phyloP scores from a whole-genome alignment of 129 eudicot species.

The Flaveria brownii region DNA sequence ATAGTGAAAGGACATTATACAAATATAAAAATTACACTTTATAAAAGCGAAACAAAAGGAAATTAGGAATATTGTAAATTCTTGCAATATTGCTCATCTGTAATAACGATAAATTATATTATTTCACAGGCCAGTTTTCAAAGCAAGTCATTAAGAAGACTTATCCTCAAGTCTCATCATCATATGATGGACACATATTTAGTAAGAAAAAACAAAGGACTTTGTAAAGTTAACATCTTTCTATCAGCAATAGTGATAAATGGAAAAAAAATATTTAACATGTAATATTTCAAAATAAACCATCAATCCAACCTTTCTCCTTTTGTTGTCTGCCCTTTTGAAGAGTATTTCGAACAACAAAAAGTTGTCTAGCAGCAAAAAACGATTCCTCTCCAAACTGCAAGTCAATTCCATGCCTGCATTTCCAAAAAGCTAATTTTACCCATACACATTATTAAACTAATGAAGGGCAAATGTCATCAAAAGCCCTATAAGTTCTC shows the following conservation, averaged over 20 bases:
- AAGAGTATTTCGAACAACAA: slow-evolving; percentile 58
- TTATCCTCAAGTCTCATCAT: not conserved
- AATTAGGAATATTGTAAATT: not conserved
- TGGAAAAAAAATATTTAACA: not conserved
- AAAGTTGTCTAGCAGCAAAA: slow-evolving; percentile 54
- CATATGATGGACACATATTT: not conserved
- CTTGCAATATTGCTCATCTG: not conserved
- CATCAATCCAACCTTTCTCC: slow-evolving; percentile 52
- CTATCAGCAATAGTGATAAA: not conserved
- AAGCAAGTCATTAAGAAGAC: not conserved
- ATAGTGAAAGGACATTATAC: not conserved
- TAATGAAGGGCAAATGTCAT: not conserved
- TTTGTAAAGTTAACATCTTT: not conserved
- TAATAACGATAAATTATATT: not conserved
- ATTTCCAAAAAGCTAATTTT: not conserved
- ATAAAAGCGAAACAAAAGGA: not conserved
- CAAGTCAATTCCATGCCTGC: slow-evolving; percentile 61
- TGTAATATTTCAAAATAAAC: not conserved
- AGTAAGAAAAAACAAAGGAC: not conserved
- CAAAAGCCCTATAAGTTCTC: not conserved
- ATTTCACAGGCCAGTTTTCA: not conserved
- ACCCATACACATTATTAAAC: not conserved
- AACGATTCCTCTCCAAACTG: slow-evolving; percentile 43
- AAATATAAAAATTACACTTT: not conserved
- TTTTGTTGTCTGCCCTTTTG: slow-evolving; percentile 42